Base-by-base conservation (phyloP, 768 basidiomycete species). In the Lactarius deliciosus region DNA sequence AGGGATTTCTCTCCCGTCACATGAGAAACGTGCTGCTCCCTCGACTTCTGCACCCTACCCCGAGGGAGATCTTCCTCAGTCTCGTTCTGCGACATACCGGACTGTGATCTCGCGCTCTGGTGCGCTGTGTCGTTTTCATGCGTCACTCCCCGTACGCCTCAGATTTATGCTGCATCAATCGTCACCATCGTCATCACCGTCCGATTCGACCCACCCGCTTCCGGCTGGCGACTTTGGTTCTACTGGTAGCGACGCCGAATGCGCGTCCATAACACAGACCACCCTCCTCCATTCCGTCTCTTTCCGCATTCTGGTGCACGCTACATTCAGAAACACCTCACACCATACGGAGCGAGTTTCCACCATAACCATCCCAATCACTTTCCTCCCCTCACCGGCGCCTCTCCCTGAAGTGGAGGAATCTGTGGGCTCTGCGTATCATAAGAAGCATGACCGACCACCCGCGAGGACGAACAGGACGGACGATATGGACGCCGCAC, bases 101-200 rank as follows among this genome's bases (percentile, higher is more conserved):
- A 80, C 82, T 3, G 81, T 88, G 60, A 80, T 98, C 32, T 88
- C 93, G 15, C 85, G 90, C 8, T 94, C 95, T 16, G 96, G 96
- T 56, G 95, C 94, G 53, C 90, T 93, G 22, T 94, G 94, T 75
- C 88, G 94, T 56, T 94, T 97, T 74, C 94, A 97, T 71, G 85
- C 87, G 0, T 82, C 85, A 55, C 84, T 83, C 16, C 82, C 90
- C 4, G 84, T 95, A 66, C 90, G 83, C 69, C 81, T 93, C 45
- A 86, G 94, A 4, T 91, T 98, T 66, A 79, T 96, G 34, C 80
- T 98, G 18, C 93, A 93, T 72, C 88, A 85, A 60, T 78, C 82
- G 22, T 79, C 81, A 5, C 79, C 83, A 22, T 80, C 60, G 74
- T 79, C 36, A 82, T 86, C n/a, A 81, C 86, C 18, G 71, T 81